Base-by-base conservation (phyloP, 2,329 filamentous ascomycete genomes). In the Emmonsiellopsis sp. region DNA sequence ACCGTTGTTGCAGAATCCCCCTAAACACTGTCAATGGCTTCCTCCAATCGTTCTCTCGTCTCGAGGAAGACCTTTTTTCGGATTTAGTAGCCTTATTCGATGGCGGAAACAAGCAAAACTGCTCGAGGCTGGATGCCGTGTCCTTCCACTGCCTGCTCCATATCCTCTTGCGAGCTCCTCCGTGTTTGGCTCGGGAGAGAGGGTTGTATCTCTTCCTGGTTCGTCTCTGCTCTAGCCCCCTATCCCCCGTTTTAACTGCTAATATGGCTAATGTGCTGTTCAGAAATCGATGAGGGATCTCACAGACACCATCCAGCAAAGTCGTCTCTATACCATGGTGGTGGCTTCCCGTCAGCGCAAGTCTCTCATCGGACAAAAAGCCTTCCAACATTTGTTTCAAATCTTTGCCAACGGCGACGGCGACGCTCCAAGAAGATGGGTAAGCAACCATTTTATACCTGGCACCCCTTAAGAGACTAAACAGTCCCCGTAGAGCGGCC, bases 401-500 rank as follows among this genome's bases (percentile, higher is more conserved):
- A 17, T 21, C 6, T 57, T 57, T 33, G 11, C 53, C 8, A 31
- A 27, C 5, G 36, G 51, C 54, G 42, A 56, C n/a, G 14, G 17
- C 7, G 11, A 32, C 5, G 27, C 47, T 2, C 50, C 53, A 17
- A 51, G 57, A 10, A 59, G 58, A 60, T 55, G 61, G 56, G 62
- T 66, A 57, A 47, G 50, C 37, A 13, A 13, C 3, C n/a, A 3
- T 21, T 43, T 31, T 36, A 5, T 34, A 7, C 6, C n/a, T 5
- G 42, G 27, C 6, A 27, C 8, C 37, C 43, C 11, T 40, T 42
- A 36, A 31, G 14, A 33, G n/a, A 32, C 58, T 62, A 31, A 62
- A 13, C 10, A 13, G 33, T 40, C 11, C 4, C 17, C 36, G 31
- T 31, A 66, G 64, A 56, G 57, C 17, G 64, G 63, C 1, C 64